Evolutionary conservation across 352 stramenopile genomes (phyloP).

Genomic region (Globisporangium takayamanum): DNA sequence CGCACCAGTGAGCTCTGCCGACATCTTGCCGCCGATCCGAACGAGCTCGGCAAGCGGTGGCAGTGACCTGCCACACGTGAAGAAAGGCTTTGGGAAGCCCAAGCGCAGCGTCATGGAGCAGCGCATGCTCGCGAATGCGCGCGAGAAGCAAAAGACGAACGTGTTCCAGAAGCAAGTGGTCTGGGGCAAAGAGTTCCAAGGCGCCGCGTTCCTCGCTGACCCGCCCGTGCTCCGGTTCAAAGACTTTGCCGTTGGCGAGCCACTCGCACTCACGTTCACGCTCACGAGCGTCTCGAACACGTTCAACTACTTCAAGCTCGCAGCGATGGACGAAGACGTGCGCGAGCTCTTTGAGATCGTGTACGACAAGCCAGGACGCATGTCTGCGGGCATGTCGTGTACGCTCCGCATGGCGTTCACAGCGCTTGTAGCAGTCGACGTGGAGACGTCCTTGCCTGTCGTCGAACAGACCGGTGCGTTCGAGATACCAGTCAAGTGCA

Average conservation of each 20-base stretch:
- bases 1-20: constrained; percentile 2
- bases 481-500: constrained; percentile 71
- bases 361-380: constrained; percentile 82
- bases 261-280: constrained; percentile 53
- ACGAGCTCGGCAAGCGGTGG: background rate
- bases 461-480: constrained; percentile 79
- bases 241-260: constrained; percentile 81
- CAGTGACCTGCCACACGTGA: background rate
- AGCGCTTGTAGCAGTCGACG: constrained; percentile 48
- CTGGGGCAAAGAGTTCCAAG: constrained; percentile 75
- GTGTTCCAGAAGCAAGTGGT: constrained; percentile 65
- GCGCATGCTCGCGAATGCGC: constrained; percentile 34
- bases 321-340: constrained; percentile 63
- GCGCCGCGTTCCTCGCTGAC: constrained; percentile 74
- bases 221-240: constrained; percentile 82
- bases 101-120: constrained; percentile 63
- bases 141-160: constrained; percentile 47
- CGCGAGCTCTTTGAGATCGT: constrained; percentile 84
- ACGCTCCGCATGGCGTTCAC: constrained; percentile 68
- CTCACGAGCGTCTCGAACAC: constrained; percentile 91
- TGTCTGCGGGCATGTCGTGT: constrained; percentile 87
- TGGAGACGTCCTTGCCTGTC: constrained; percentile 53
- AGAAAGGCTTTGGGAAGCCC: constrained; percentile 30
- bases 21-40: constrained; percentile 5
- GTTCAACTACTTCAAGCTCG: constrained; percentile 89